phyloP scores from a whole-genome alignment of 768 basidiomycete species.

The Nevesoporus exiguus region DNA sequence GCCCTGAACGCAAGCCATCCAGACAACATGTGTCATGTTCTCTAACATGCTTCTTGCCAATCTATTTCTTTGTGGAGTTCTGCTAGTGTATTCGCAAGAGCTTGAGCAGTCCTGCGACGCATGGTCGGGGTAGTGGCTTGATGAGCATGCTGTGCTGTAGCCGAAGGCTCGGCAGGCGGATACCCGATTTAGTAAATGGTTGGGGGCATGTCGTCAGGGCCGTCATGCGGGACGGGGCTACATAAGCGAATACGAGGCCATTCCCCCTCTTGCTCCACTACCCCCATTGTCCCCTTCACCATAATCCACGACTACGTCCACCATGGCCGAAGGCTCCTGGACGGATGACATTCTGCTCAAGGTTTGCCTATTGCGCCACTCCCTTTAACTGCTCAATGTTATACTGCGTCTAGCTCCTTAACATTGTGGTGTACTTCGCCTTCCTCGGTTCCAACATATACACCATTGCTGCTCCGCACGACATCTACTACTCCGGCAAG shows the following conservation, averaged over 20 bases:
- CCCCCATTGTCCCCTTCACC: conserved; percentile 6
- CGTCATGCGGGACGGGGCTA: conserved; percentile 12
- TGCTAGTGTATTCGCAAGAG: neutral
- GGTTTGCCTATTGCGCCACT: conserved; percentile 34
- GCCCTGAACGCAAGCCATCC: neutral
- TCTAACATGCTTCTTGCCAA: neutral
- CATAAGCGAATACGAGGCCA: conserved; percentile 22
- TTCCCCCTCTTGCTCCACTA: conserved; percentile 19
- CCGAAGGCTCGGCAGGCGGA: too few species aligned
- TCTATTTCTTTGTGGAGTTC: neutral
- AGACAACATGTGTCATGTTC: neutral
- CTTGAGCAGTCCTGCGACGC: neutral
- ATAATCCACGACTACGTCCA: conserved; percentile 10
- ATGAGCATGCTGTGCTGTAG: neutral
- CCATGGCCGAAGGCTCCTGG: conserved; percentile 59
- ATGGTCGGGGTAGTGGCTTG: neutral
- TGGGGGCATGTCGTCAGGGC: conserved; percentile 22
- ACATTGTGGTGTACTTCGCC: conserved; percentile 77
- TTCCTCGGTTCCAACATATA: conserved; percentile 92
- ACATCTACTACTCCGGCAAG: conserved; percentile 68
- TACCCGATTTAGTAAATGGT: conserved; percentile 11
- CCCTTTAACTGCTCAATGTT: neutral
- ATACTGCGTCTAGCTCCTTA: conserved; percentile 50
- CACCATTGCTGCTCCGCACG: conserved; percentile 72
- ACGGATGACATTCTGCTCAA: conserved; percentile 82